Conservation (phyloP, 768 basidiomycete genomes). For the Pleurotus sapidus region DNA sequence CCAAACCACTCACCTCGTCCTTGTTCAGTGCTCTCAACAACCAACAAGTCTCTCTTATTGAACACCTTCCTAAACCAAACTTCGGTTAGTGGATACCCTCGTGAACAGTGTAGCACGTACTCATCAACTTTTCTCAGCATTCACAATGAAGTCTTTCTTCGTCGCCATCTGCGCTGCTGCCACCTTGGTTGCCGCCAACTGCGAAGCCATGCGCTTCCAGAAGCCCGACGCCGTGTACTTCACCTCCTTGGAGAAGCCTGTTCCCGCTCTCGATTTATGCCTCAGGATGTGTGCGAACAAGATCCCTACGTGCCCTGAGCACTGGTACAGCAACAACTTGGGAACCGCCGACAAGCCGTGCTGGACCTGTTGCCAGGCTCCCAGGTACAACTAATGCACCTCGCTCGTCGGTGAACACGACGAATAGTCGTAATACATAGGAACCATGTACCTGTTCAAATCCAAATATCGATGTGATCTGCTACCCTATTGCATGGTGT, state of each 20-base stretch:
- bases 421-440: too few species aligned
- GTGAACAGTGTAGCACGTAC: neutral
- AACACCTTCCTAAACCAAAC: neutral
- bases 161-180: neutral
- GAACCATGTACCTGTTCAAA: too few species aligned
- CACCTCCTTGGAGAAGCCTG: neutral
- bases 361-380: constrained; percentile 2
- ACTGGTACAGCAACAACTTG: constrained; percentile 5
- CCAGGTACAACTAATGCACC: neutral
- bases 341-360: neutral
- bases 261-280: neutral
- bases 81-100: too few species aligned
- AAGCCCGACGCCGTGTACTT: neutral
- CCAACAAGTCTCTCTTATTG: neutral
- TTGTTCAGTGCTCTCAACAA: too few species aligned
- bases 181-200: neutral
- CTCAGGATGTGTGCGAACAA: neutral
- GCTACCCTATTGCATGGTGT: too few species aligned
- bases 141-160: neutral
- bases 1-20: too few species aligned
- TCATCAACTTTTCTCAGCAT: neutral
- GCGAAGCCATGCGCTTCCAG: neutral
- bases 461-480: too few species aligned
- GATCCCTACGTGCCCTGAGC: neutral
- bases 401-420: too few species aligned